Conservation (phyloP, 1,284 basidiomycete genomes). For the Bjerkandera adusta region DNA sequence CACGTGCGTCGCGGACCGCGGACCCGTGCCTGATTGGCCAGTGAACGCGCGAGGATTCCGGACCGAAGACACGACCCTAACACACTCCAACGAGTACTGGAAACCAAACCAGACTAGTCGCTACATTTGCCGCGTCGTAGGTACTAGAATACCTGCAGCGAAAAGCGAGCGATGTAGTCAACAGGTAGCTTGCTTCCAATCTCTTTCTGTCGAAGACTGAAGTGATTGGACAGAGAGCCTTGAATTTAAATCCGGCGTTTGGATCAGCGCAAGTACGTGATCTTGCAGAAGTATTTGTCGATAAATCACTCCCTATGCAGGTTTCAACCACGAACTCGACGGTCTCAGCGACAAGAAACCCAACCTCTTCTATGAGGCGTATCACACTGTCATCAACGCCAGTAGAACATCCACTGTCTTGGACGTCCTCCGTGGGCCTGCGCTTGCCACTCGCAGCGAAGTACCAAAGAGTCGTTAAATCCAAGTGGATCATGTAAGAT, state of each 20-base stretch:
- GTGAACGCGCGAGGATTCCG: too few species aligned
- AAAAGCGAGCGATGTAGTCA: background rate
- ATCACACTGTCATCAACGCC: slow-evolving; percentile 37
- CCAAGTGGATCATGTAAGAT: slow-evolving; percentile 29
- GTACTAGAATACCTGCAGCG: background rate
- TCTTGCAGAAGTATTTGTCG: slow-evolving; percentile 32
- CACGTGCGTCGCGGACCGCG: too few species aligned
- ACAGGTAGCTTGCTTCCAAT: background rate
- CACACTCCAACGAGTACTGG: slow-evolving; percentile 32
- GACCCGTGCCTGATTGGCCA: too few species aligned
- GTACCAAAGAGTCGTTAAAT: slow-evolving; percentile 25
- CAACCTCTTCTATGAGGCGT: slow-evolving; percentile 28
- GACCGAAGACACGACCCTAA: too few species aligned
- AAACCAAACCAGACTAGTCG: slow-evolving; percentile 28
- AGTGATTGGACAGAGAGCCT: background rate
- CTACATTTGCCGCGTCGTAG: slow-evolving; percentile 1
- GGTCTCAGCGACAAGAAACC: slow-evolving; percentile 34
- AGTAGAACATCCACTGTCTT: slow-evolving; percentile 35
- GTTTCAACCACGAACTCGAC: slow-evolving; percentile 40
- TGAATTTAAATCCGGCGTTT: slow-evolving; percentile 35
- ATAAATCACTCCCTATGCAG: slow-evolving; percentile 27
- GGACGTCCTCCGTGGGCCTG: slow-evolving; percentile 36
- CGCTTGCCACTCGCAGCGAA: slow-evolving; percentile 31
- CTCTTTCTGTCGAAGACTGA: too few species aligned
- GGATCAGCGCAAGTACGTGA: slow-evolving; percentile 32